Conservation (phyloP, 306 rosid species). For the Prosopis cineraria region DNA sequence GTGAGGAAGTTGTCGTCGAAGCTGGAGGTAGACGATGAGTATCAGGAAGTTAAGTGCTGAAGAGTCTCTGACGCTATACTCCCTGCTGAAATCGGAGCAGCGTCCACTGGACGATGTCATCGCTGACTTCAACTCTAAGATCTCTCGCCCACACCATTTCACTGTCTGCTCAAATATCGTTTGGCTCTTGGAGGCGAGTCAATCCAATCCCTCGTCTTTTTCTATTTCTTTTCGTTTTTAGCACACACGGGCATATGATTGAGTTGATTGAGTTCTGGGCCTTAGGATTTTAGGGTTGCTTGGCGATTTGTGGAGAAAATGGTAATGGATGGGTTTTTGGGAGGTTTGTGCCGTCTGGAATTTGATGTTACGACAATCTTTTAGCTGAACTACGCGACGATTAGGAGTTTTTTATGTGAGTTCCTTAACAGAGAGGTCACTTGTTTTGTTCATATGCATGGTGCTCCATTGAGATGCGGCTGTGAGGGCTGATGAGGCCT, state of each 20-base stretch:
- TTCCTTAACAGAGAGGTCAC: not conserved
- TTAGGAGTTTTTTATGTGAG: not conserved
- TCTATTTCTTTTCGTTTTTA: not conserved
- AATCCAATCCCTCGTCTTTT: not conserved
- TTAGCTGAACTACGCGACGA: not conserved
- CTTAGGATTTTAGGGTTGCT: slow-evolving; percentile 28
- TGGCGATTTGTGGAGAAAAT: not conserved
- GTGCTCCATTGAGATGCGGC: not conserved
- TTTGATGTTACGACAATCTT: not conserved
- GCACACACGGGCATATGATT: not conserved
- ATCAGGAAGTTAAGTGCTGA: slow-evolving; percentile 56
- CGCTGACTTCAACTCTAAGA: slow-evolving; percentile 60
- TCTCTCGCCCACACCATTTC: slow-evolving; percentile 61
- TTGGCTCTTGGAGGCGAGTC: slow-evolving; percentile 63
- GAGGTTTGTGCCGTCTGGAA: not conserved
- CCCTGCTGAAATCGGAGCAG: slow-evolving; percentile 57
- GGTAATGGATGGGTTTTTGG: not conserved
- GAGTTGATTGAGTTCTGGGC: slow-evolving; percentile 20
- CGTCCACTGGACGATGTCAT: slow-evolving; percentile 68
- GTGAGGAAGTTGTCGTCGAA: not conserved
- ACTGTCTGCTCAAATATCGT: slow-evolving; percentile 68
- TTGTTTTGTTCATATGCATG: not conserved
- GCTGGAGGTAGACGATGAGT: slow-evolving; percentile 38
- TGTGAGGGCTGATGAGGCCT: not conserved
- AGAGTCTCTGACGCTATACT: slow-evolving; percentile 59